Evolutionary conservation across 495 filamentous ascomycete genomes (phyloP).

Genomic region (Amphirosellinia nigrospora): DNA sequence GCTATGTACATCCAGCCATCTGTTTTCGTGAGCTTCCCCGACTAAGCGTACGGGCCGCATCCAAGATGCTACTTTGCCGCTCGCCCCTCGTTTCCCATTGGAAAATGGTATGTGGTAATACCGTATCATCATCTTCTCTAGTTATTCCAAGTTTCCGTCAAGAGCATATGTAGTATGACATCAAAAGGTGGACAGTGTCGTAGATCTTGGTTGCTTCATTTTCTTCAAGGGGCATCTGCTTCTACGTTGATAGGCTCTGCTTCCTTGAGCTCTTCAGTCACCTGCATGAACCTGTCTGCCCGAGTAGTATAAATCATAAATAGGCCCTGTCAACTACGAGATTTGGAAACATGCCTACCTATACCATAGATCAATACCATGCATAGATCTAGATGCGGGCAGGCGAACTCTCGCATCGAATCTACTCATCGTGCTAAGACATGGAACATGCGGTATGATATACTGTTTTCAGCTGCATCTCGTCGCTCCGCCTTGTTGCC

Average conservation of each 20-base stretch:
- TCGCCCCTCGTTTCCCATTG: background rate
- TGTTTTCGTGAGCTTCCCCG: background rate
- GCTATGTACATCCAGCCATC: background rate
- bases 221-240: background rate
- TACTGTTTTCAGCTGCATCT: conserved; percentile 4
- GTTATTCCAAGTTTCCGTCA: background rate
- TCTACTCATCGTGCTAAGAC: conserved; percentile 3
- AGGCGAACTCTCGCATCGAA: background rate
- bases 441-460: conserved; percentile 1
- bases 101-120: background rate
- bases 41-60: background rate
- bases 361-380: background rate
- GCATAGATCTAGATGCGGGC: background rate
- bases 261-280: background rate
- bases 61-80: background rate
- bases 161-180: background rate
- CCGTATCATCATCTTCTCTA: background rate
- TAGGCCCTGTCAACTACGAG: background rate
- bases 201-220: conserved; percentile 1
- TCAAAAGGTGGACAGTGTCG: background rate
- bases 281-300: conserved; percentile 6
- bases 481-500: background rate
- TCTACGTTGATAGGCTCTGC: background rate
- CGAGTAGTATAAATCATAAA: background rate
- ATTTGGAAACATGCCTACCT: conserved; percentile 14